Percentiles rank a stretch among this genome's conserved stretches.
These are phyloP conservation scores for Fusarium xyrophilum DNA, from an alignment of 2,329 filamentous ascomycete species.

Conservation along the genomic window DNA sequence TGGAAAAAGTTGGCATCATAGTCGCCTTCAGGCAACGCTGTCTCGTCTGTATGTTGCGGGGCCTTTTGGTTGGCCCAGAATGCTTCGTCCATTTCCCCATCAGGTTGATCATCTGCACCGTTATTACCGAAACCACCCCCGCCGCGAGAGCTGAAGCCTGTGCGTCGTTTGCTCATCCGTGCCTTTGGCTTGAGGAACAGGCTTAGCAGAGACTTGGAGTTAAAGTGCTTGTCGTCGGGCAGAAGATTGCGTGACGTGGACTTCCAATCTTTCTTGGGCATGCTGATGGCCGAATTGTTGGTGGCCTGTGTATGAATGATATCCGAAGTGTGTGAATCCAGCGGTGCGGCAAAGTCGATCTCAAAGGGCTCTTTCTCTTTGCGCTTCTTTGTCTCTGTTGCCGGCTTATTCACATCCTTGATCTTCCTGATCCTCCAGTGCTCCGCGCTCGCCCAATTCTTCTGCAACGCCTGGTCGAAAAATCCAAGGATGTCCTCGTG, in stretches of 20 bases:
- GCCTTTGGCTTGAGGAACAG: slow-evolving; percentile 96
- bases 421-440: slow-evolving; percentile 98
- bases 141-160: slow-evolving; percentile 54
- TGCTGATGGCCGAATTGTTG: slow-evolving; percentile 79
- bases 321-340: slow-evolving; percentile 75
- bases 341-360: slow-evolving; percentile 83
- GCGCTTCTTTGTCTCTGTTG: slow-evolving; percentile 67
- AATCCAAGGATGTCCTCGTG: slow-evolving; percentile 98
- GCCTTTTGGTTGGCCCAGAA: slow-evolving; percentile 86
- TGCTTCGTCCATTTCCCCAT: slow-evolving; percentile 88
- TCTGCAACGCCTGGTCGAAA: slow-evolving; percentile 94
- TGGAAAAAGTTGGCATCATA: slow-evolving; percentile 99
- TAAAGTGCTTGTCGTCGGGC: slow-evolving; percentile 98
- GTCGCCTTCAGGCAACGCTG: slow-evolving; percentile 70
- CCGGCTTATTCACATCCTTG: slow-evolving; percentile 75
- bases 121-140: slow-evolving; percentile 53
- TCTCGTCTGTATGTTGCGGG: slow-evolving; percentile 60
- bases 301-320: slow-evolving; percentile 81
- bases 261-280: slow-evolving; percentile 95
- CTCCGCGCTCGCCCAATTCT: slow-evolving; percentile 98
- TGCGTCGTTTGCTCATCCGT: slow-evolving; percentile 73
- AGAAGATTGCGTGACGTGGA: slow-evolving; percentile 91
- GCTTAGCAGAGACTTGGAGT: slow-evolving; percentile 85
- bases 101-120: slow-evolving; percentile 60
- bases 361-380: slow-evolving; percentile 98